These are phyloP conservation scores for Myriosclerotinia curreyana DNA, from an alignment of 2,329 filamentous ascomycete genomes.

Conservation along the genomic window DNA sequence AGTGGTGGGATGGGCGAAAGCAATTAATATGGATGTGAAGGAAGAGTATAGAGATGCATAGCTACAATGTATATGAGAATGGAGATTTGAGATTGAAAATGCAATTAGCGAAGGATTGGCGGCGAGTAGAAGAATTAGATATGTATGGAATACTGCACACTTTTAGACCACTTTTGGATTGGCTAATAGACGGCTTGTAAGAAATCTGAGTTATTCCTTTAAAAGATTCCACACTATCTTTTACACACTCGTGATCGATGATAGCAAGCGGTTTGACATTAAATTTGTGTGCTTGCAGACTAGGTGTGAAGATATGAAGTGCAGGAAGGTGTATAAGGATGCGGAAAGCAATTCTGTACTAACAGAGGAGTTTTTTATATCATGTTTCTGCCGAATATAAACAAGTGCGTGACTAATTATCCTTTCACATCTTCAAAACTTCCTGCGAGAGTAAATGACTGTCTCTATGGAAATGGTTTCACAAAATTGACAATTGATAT, in stretches of 20 bases:
- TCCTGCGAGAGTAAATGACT: not conserved
- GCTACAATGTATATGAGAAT: not conserved
- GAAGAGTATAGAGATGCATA: not conserved
- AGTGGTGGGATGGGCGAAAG: not conserved
- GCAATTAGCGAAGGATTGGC: not conserved
- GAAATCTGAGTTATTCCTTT: not conserved
- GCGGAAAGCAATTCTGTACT: not conserved
- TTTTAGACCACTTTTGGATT: not conserved
- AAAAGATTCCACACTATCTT: no score
- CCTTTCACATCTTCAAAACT: not conserved
- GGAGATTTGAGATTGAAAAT: no score
- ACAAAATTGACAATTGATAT: not conserved
- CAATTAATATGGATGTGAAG: not conserved
- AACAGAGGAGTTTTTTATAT: not conserved
- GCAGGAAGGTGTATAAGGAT: not conserved
- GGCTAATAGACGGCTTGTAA: not conserved
- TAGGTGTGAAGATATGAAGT: not conserved
- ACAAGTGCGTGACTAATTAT: not conserved
- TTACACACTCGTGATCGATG: not conserved
- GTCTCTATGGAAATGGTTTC: not conserved
- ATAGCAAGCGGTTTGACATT: not conserved
- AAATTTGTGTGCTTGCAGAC: not conserved
- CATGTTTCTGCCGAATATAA: not conserved
- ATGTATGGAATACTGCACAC: not conserved
- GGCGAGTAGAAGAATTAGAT: not conserved